A percentile compares a stretch with the other conserved stretches of the same genome.
phyloP scores from a whole-genome alignment of 1,284 basidiomycete genomes.

The Cryptococcus wingfieldii region DNA sequence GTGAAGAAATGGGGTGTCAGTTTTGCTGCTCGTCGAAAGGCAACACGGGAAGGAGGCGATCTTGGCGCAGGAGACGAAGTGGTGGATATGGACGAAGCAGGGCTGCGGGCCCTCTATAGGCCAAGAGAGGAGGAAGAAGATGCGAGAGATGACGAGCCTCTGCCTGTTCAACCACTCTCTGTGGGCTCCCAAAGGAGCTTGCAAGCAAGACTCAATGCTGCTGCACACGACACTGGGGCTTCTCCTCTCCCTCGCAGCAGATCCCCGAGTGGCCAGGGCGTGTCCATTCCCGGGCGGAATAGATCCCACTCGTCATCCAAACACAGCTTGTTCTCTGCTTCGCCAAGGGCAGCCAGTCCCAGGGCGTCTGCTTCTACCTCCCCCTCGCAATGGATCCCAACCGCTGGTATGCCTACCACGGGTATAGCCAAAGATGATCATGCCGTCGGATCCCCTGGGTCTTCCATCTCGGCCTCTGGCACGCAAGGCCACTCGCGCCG shows the following conservation, averaged over 20 bases:
- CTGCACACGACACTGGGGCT: conserved; percentile 18
- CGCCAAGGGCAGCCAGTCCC: no score
- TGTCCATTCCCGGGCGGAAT: conserved; percentile 3
- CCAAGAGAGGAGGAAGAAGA: conserved; percentile 33
- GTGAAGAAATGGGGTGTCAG: conserved; percentile 84
- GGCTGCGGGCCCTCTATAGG: conserved; percentile 27
- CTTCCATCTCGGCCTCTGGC: background rate
- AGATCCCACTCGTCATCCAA: no score
- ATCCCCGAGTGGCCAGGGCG: no score
- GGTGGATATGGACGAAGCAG: conserved; percentile 11
- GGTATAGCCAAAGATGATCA: conserved; percentile 11
- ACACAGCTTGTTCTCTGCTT: conserved; percentile 10
- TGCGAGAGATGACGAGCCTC: conserved; percentile 3
- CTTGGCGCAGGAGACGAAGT: background rate
- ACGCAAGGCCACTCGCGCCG: conserved; percentile 1
- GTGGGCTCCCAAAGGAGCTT: conserved; percentile 12
- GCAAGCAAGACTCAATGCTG: conserved; percentile 40
- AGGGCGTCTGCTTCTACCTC: conserved; percentile 9
- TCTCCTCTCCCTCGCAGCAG: background rate
- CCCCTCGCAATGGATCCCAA: conserved; percentile 19
- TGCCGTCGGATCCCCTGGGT: background rate
- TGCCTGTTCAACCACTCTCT: background rate
- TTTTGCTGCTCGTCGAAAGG: conserved; percentile 50
- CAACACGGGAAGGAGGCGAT: conserved; percentile 2
- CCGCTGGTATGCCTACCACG: conserved; percentile 18